Evolutionary conservation across 768 basidiomycete species (phyloP).

Genomic region (Kwoniella sp.): DNA sequence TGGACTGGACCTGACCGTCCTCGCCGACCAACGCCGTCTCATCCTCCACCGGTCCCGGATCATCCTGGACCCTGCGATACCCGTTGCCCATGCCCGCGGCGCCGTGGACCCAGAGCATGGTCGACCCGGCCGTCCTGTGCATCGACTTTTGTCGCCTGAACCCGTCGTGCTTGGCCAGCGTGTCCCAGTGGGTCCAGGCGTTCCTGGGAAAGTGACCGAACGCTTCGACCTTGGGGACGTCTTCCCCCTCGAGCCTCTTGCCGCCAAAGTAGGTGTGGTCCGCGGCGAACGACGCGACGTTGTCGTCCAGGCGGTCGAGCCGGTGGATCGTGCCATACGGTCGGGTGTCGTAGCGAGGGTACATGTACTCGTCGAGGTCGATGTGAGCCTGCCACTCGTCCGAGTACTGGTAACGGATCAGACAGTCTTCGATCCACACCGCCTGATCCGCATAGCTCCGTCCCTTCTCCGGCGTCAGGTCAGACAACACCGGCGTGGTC

Average conservation of each 20-base stretch:
- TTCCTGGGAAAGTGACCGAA: constrained; percentile 4
- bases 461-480: background rate
- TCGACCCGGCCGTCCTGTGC: background rate
- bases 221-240: background rate
- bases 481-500: background rate
- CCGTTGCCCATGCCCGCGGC: background rate
- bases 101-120: constrained; percentile 2
- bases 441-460: constrained; percentile 3
- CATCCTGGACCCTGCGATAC: constrained; percentile 4
- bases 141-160: constrained; percentile 8
- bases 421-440: constrained; percentile 3
- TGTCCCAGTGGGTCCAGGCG: constrained; percentile 1
- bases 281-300: background rate
- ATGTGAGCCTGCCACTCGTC: constrained; percentile 11
- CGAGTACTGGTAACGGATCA: constrained; percentile 6
- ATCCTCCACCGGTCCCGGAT: background rate
- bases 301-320: background rate
- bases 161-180: background rate
- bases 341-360: background rate
- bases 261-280: constrained; percentile 8
- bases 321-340: background rate
- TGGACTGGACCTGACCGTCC: background rate
- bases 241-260: background rate
- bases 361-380: constrained; percentile 11
- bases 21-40: background rate